Conservation (phyloP, 2,329 filamentous ascomycete species). For the Pyrenophora graminea region DNA sequence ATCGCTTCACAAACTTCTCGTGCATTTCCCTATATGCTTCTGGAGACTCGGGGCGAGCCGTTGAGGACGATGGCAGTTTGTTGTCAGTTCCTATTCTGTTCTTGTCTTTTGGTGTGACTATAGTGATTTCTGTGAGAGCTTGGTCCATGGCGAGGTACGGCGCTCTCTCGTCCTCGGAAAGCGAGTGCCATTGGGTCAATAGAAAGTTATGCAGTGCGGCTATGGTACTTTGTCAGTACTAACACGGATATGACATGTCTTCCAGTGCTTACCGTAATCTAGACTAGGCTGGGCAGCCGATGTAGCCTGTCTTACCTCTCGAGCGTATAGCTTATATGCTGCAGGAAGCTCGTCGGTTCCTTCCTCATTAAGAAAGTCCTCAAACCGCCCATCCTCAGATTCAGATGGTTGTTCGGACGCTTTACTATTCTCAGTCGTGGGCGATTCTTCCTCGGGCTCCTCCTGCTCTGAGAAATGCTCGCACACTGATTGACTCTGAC, state of each 20-base stretch:
- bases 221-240: conserved; percentile 7
- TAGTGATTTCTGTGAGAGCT: conserved; percentile 8
- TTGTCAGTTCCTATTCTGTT: conserved; percentile 8
- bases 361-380: conserved; percentile 14
- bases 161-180: conserved; percentile 25
- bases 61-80: conserved; percentile 27
- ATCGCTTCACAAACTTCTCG: conserved; percentile 27
- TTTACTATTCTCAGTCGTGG: neutral
- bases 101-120: conserved; percentile 5
- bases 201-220: conserved; percentile 23
- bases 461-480: conserved; percentile 13
- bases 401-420: neutral
- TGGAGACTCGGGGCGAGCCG: conserved; percentile 30
- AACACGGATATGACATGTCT: neutral
- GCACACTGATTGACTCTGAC: conserved; percentile 12
- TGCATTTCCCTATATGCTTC: conserved; percentile 27
- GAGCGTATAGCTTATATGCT: conserved; percentile 26
- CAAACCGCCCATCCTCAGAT: conserved; percentile 17
- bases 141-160: conserved; percentile 20
- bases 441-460: neutral
- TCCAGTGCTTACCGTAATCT: conserved; percentile 19
- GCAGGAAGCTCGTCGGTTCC: conserved; percentile 9
- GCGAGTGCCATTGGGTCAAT: conserved; percentile 20
- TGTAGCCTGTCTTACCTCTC: conserved; percentile 16
- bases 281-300: conserved; percentile 20